Percentiles rank a stretch among this genome's conserved stretches.
Evolutionary conservation across 2,329 filamentous ascomycete species (phyloP).

Genomic region (Claviceps paspali): DNA sequence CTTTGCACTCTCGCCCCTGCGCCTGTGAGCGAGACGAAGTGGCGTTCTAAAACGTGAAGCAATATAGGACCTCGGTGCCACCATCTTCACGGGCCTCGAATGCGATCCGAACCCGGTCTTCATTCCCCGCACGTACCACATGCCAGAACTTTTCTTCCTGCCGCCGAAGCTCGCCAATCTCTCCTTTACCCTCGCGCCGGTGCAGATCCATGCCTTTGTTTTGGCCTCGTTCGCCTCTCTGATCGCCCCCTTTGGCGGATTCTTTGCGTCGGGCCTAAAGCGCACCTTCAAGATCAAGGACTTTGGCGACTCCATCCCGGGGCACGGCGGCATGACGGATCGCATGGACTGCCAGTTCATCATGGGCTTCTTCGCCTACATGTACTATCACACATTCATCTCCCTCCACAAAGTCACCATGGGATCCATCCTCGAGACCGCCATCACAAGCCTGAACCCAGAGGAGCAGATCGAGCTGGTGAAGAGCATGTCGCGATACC

Average conservation of each 20-base stretch:
- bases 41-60: background rate
- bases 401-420: conserved; percentile 74
- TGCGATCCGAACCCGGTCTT: conserved; percentile 91
- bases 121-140: conserved; percentile 55
- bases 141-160: conserved; percentile 59
- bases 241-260: conserved; percentile 92
- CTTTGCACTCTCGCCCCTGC: background rate
- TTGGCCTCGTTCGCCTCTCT: conserved; percentile 90
- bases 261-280: conserved; percentile 96
- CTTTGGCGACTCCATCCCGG: conserved; percentile 95
- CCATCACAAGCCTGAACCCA: conserved; percentile 71
- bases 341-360: conserved; percentile 99
- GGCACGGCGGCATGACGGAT: conserved; percentile 95
- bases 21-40: background rate
- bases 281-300: conserved; percentile 99
- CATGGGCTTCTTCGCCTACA: conserved; percentile 97
- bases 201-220: conserved; percentile 84
- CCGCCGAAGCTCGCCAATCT: conserved; percentile 37
- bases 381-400: conserved; percentile 98
- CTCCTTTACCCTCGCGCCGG: conserved; percentile 64
- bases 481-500: conserved; percentile 45
- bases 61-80: conserved; percentile 66
- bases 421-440: conserved; percentile 76
- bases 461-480: conserved; percentile 84
- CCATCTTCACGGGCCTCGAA: conserved; percentile 76